These are phyloP conservation scores for Gossypium bickii DNA, from an alignment of 345 rosid species.

Conservation along the genomic window DNA sequence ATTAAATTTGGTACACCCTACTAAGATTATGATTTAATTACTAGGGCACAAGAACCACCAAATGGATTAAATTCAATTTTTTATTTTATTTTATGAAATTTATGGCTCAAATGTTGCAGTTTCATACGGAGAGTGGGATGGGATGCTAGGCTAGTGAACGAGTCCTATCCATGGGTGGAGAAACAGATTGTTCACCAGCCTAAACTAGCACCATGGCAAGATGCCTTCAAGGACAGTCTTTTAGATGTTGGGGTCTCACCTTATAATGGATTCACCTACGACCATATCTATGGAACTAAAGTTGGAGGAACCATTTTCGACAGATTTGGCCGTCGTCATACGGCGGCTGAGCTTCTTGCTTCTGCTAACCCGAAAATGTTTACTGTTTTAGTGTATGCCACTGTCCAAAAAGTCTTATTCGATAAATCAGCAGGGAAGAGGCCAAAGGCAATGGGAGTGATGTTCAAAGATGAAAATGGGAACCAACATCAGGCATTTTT, in stretches of 20 bases:
- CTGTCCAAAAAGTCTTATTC: slow-evolving; percentile 70
- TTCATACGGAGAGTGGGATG: slow-evolving; percentile 72
- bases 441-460: slow-evolving; percentile 74
- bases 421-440: slow-evolving; percentile 53
- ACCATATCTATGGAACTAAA: slow-evolving; percentile 87
- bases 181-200: slow-evolving; percentile 69
- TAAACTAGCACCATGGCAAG: slow-evolving; percentile 65
- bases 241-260: slow-evolving; percentile 80
- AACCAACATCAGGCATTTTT: slow-evolving; percentile 62
- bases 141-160: slow-evolving; percentile 74
- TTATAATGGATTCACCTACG: slow-evolving; percentile 86
- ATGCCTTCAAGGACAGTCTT: slow-evolving; percentile 64
- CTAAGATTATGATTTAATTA: not conserved
- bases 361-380: slow-evolving; percentile 62
- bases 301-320: slow-evolving; percentile 93
- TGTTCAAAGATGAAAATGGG: slow-evolving; percentile 85
- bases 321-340: slow-evolving; percentile 82
- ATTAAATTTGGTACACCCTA: not conserved
- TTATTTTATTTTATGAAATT: not conserved
- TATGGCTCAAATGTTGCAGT: slow-evolving; percentile 33
- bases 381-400: slow-evolving; percentile 68
- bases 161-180: slow-evolving; percentile 93
- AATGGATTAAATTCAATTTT: not conserved
- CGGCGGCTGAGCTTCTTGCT: slow-evolving; percentile 89
- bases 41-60: not conserved